Evolutionary conservation across 2,329 filamentous ascomycete genomes (phyloP), one percentile per base, ranked within the genome.

Genomic region (Venturia effusa): DNA sequence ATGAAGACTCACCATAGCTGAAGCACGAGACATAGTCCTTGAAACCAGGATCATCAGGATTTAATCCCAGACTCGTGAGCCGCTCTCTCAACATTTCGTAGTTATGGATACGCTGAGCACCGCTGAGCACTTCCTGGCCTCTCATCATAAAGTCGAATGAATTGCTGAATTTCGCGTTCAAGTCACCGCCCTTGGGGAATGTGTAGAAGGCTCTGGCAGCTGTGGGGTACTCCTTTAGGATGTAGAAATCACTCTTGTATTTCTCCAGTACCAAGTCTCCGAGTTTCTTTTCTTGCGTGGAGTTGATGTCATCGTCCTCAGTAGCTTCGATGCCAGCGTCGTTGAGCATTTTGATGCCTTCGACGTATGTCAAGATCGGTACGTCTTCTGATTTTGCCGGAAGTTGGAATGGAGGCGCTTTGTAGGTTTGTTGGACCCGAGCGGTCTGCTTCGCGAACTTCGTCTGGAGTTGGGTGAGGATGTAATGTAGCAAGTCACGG

Each of bases 181-280:
- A 45, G 45, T 77, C 74, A 40, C 73, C 66, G 2, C 84, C 84
- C 71, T 89, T 89, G 63, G 89, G 86, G 79, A 93, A 90, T 66
- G 93, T 92, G 77, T 97, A 97, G 77, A 96, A 96, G 5, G 93
- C 93, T 37, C 94, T 85, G 24, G 94, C 90, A 43, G 82, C 81
- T 75, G 94, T 86, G 55, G 94, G 94, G 82, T 96, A 99, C 78
- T 97, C 94, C 81, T 97, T 93, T 67, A 99, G 84, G 27, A 95
- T 88, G 79, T 96, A 97, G 79, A 97, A 97, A 79, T 99, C 94
- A 66, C 92, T 94, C 73, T 88, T 84, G 82, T 88, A 96, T 78
- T 96, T 97, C 70, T 90, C 83, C 64, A 90, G 88, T 68, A 97
- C 85, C 59, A 97, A 82, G 32, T 86, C 87, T 65, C 94, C 94